Evolutionary conservation across 352 stramenopile genomes (phyloP), one percentile per base, ranked within the genome.

Genomic region (Globisporangium viniferum): DNA sequence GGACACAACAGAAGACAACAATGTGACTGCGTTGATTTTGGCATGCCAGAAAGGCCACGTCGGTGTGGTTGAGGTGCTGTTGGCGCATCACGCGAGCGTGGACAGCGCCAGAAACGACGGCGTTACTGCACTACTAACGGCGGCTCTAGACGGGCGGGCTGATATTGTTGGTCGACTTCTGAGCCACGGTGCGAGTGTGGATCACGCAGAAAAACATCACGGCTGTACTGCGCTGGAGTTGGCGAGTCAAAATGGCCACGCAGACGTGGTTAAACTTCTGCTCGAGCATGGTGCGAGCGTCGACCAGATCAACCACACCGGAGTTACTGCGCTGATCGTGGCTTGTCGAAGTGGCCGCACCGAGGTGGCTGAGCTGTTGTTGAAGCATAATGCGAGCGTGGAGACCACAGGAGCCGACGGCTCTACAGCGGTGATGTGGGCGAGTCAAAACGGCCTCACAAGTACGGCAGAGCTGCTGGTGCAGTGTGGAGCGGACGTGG

Each of bases 321-420:
- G 48, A 18, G 33, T 53, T 31, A 63, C 58, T 10, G 41, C 60
- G 29, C 46, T 66, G 60, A 41, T 59, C 20, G 24, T 58, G 14
- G 60, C 60, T 18, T 44, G 27, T 10, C 41, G 29, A 31, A 55
- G 22, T 10, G 48, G 48, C 18, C 48, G 10, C 48, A 31, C n/a
- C 7, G 48, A 27, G 20, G 48, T 27, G 8, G 48, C 22, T 55
- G 48, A 55, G 48, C 20, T 55, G 22, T 15, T 55, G n/a, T 10
- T 55, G 20, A 55, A 55, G 48, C 48, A 55, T 31, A 27, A 55
- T 7, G 48, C 48, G 48, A 54, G 48, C n/a, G n/a, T 54, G 20
- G 48, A 54, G 20, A 15, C 9, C n/a, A 27, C 20, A 22, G n/a
- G 48, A 54, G 4, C 3, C 48, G 48, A 54, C 7, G 48, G 48